Evolutionary conservation across 805 yeast genomes (phyloP), one percentile per base, ranked within the genome.

Genomic region (Sugiyamaella lignohabitans): DNA sequence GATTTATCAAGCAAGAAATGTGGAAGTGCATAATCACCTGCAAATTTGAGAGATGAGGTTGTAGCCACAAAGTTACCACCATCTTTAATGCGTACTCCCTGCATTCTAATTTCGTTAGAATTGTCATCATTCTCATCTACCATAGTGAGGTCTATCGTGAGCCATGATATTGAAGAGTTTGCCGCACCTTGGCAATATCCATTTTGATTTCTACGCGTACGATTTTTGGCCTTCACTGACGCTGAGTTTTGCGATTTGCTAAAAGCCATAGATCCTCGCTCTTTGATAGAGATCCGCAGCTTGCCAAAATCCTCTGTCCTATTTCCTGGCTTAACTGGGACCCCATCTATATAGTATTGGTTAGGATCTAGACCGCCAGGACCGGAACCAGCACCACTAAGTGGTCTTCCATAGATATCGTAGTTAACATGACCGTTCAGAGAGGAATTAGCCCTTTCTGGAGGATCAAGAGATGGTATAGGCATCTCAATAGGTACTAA

Each of bases 1-100:
- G 41, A 19, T 14, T 23, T 14, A 20, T 66, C 65, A 8, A 85
- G 65, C 3, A 70, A 68, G 17, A 87, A 53, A 1, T 56, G 62
- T 3, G 70, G 68, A 14, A 66, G 38, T 2, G 61, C 64, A 39
- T 49, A 47, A 14, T 46, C 16, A 6, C 69, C 69, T 11, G 59
- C 55, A 41, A 54, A 66, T 52, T 65, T 65, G 42, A 55, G 54
- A 11, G 68, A 60, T 5, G 57, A 46, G 17, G 64, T 63, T 4
- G 60, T 53, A 47, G 55, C 45, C 4, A 61, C 55, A 19, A 61
- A 40, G 27, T 58, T 53, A 2, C 76, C 75, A 14, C 54, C 49
- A 14, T 56, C 49, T 5, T 59, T 54, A 29, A 61, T 48, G 30
- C 71, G 66, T 3, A 70, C 49, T 22, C 74, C 73, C 1, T 53